A percentile compares a stretch with the other conserved stretches of the same genome.
Evolutionary conservation across 768 basidiomycete genomes (phyloP).

Genomic region (Piloderma croceum): DNA sequence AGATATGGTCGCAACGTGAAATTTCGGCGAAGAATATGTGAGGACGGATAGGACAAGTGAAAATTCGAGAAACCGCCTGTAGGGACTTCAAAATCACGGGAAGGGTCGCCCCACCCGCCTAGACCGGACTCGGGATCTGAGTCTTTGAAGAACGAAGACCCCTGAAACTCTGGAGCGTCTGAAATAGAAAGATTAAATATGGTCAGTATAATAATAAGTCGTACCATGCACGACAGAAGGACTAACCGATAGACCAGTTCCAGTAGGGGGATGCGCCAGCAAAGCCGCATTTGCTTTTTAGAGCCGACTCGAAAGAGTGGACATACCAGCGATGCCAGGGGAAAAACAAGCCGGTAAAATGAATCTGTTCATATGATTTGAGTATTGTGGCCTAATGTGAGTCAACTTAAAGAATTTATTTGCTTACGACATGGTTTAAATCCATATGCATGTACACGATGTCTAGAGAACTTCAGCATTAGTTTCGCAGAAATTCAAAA

Average conservation of each 20-base stretch:
- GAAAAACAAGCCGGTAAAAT: constrained; percentile 12
- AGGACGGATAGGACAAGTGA: constrained; percentile 25
- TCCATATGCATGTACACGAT: constrained; percentile 18
- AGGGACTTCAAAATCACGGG: constrained; percentile 12
- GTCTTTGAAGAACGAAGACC: constrained; percentile 15
- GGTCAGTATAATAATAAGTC: no score
- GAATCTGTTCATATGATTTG: constrained; percentile 6
- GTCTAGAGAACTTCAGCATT: constrained; percentile 6
- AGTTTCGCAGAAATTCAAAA: no score
- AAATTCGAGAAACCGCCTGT: constrained; percentile 23
- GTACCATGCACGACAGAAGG: no score
- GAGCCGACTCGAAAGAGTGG: constrained; percentile 4
- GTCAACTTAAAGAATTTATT: no score
- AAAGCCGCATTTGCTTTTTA: constrained; percentile 9
- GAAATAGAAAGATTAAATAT: no score
- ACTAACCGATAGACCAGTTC: constrained; percentile 11
- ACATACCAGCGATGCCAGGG: constrained; percentile 14
- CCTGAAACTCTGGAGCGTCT: constrained; percentile 12
- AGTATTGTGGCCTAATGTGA: no score
- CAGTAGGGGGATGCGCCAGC: constrained; percentile 9
- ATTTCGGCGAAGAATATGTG: constrained; percentile 28
- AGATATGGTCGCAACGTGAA: constrained; percentile 29
- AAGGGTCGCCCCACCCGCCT: constrained; percentile 18
- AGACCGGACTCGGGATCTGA: constrained; percentile 13
- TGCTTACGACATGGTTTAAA: constrained; percentile 4